A percentile compares a stretch with the other conserved stretches of the same genome.
These are phyloP conservation scores for Leccinum subgranulosum DNA, from an alignment of 768 basidiomycete species.

Conservation along the genomic window DNA sequence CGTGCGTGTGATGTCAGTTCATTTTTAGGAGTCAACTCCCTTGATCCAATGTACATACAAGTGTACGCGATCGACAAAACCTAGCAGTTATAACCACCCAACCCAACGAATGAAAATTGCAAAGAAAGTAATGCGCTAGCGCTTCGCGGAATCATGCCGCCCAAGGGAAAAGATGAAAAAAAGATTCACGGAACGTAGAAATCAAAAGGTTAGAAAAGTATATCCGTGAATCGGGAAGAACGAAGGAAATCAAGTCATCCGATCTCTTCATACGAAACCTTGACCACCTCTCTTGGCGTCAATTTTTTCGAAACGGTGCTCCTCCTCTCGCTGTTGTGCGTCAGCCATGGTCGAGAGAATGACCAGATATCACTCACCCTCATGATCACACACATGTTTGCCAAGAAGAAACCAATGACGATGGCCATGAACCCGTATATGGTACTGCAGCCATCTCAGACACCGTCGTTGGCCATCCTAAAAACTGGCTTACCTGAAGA, in stretches of 20 bases:
- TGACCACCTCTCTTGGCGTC: conserved; percentile 84
- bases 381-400: conserved; percentile 84
- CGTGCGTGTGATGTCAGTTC: not conserved
- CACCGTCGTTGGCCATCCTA: not conserved
- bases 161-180: not conserved
- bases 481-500: conserved; percentile 66
- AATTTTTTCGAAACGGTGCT: conserved; percentile 84
- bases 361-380: conserved; percentile 41
- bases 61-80: not conserved
- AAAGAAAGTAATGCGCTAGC: conserved; percentile 2
- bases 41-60: not conserved
- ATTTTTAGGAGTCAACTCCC: not conserved
- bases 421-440: conserved; percentile 85
- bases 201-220: not conserved
- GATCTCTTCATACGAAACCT: conserved; percentile 68
- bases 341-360: conserved; percentile 1
- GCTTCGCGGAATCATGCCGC: not conserved
- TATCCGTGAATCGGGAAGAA: not conserved
- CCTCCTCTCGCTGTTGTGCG: conserved; percentile 61
- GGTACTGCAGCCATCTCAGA: conserved; percentile 35
- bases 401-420: conserved; percentile 69
- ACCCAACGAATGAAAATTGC: not conserved
- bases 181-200: not conserved
- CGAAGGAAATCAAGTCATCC: not conserved
- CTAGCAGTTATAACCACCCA: not conserved